A percentile compares a stretch with the other conserved stretches of the same genome.
These are phyloP conservation scores for Arabis hirsuta DNA, from an alignment of 345 rosid genomes.

Conservation along the genomic window DNA sequence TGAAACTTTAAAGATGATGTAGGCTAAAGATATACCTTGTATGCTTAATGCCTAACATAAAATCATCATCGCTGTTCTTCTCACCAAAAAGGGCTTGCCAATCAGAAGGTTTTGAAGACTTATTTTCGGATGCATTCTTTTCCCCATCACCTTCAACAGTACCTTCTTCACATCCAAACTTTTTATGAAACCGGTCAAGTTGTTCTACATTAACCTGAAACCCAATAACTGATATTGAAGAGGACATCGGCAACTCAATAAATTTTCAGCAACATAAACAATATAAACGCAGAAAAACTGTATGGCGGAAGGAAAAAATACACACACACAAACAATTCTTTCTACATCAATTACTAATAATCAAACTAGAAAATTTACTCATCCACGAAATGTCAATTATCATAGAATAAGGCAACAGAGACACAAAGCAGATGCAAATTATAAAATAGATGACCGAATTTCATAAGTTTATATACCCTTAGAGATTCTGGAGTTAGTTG, in stretches of 20 bases:
- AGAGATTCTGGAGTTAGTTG: conserved; percentile 69
- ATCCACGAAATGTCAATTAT: not conserved
- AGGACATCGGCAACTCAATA: conserved; percentile 4
- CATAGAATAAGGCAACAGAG: conserved; percentile 16
- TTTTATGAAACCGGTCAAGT: conserved; percentile 68
- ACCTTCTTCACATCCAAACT: conserved; percentile 74
- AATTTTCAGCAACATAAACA: conserved; percentile 14
- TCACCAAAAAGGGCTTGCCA: conserved; percentile 80
- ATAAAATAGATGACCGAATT: not conserved
- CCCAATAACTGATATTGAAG: conserved; percentile 27
- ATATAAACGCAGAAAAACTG: conserved; percentile 26
- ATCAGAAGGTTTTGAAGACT: conserved; percentile 85
- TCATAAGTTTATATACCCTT: conserved; percentile 55
- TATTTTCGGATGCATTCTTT: conserved; percentile 38
- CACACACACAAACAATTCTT: conserved; percentile 3
- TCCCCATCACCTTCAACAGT: conserved; percentile 47
- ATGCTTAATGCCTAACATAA: conserved; percentile 88
- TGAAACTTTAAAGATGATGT: not conserved
- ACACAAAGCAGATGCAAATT: conserved; percentile 9
- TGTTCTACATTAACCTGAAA: conserved; percentile 83
- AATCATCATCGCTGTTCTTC: conserved; percentile 65
- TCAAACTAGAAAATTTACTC: conserved; percentile 5
- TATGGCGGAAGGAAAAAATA: conserved; percentile 10
- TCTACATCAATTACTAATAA: not conserved
- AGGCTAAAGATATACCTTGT: conserved; percentile 60